Conservation (phyloP, 2,329 filamentous ascomycete genomes). For the Atkinsonella hypoxylon region DNA sequence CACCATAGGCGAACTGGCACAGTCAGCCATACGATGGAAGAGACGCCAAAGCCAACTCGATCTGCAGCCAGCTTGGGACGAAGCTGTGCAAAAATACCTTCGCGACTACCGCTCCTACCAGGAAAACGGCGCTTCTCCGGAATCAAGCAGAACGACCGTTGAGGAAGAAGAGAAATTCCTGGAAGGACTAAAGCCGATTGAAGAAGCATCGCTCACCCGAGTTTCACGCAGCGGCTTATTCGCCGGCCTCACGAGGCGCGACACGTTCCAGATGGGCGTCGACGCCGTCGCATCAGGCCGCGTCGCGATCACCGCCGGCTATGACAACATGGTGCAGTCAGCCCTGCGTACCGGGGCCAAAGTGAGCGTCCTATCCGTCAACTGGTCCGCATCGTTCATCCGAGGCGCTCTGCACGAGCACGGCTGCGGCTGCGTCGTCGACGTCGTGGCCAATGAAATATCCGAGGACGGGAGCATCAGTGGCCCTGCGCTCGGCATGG, state of each 20-base stretch:
- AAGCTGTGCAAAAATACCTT: constrained; percentile 33
- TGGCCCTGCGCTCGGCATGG: constrained; percentile 23
- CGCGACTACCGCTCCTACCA: constrained; percentile 28
- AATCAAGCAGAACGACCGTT: constrained; percentile 21
- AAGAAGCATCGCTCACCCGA: constrained; percentile 32
- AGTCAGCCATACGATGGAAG: constrained; percentile 28
- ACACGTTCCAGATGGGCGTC: constrained; percentile 26
- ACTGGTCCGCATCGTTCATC: constrained; percentile 38
- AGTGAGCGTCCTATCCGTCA: constrained; percentile 36
- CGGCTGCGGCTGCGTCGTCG: constrained; percentile 21
- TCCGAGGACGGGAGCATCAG: constrained; percentile 25
- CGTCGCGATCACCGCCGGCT: constrained; percentile 28
- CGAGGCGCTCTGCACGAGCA: constrained; percentile 27
- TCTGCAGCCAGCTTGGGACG: constrained; percentile 29
- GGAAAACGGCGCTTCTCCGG: constrained; percentile 19
- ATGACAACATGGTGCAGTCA: constrained; percentile 20
- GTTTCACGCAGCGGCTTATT: constrained; percentile 35
- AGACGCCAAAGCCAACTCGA: constrained; percentile 15
- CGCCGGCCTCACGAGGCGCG: constrained; percentile 20
- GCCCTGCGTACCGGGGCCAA: constrained; percentile 21
- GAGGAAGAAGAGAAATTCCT: constrained; percentile 32
- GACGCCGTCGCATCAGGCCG: constrained; percentile 21
- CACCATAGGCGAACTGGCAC: constrained; percentile 37
- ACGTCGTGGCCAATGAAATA: constrained; percentile 34
- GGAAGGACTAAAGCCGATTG: constrained; percentile 29